Evolutionary conservation across 2,329 filamentous ascomycete species (phyloP), one percentile per base, ranked within the genome.

Genomic region (Aphanocladium album): DNA sequence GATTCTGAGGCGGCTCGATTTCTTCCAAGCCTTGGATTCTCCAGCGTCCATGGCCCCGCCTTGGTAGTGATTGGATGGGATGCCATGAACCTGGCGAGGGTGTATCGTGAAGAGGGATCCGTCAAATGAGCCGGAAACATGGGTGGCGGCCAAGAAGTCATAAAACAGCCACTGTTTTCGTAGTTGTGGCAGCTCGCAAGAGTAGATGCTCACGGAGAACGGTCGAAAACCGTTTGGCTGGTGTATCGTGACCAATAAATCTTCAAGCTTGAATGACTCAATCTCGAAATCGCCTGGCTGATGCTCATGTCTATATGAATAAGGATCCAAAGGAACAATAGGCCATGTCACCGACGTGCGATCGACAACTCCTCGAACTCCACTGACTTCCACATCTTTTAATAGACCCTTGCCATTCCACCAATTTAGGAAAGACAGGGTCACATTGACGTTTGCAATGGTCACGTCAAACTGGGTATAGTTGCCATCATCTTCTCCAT

Each of bases 131-230:
- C 95, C 95, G 14, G 91, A 96, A 85, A 98, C 96, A 73, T 95
- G 93, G 70, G 91, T 97, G 19, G 95, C 95, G 0, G 90, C 95
- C 30, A 99, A 77, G 67, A 99, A 96, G 73, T 99, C 95, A 77
- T 99, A 99, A 73, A 98, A 97, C 0, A 99, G 81, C 90, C 92
- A 99, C 69, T 96, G 93, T 71, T 97, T 98, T 57, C 95, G 86
- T 51, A 99, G 78, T 68, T 95, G 89, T 1, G 95, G 93, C 43
- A 99, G 83, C 70, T 98, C 93, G 73, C 93, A 97, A 7, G 91
- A 95, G 77, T 91, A 99, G 63, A 99, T 96, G 77, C 93, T 97
- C 66, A 96, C 87, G 0, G 92, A 89, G 73, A 96, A 99, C 0
- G 95, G 95, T n/a, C 95, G 85, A 78, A 99, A 98, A 54, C 87